Percentiles rank a stretch among this genome's conserved stretches.
These are phyloP conservation scores for Chytriomyces confervae DNA, from an alignment of 192 early-diverging fungal species.

Conservation along the genomic window DNA sequence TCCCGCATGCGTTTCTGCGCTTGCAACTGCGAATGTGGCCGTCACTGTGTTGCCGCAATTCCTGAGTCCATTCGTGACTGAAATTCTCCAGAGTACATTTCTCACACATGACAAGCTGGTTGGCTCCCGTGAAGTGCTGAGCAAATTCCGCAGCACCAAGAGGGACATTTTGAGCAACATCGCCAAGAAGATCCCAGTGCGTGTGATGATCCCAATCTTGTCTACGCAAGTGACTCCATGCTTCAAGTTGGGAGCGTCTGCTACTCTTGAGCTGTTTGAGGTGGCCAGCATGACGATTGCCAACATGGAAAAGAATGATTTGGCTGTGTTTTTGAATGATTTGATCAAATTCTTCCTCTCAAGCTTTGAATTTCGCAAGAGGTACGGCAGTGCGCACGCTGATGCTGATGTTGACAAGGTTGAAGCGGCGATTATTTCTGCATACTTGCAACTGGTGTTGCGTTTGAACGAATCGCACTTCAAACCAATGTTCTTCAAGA, in stretches of 20 bases:
- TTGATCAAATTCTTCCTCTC: constrained; percentile 88
- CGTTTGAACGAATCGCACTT: constrained; percentile 95
- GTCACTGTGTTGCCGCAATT: constrained; percentile 75
- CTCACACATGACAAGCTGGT: constrained; percentile 50
- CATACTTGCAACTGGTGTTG: constrained; percentile 83
- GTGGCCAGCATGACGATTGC: constrained; percentile 71
- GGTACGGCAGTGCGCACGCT: constrained; percentile 29
- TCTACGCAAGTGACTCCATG: constrained; percentile 55
- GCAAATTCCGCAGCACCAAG: constrained; percentile 26
- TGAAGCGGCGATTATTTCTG: constrained; percentile 72
- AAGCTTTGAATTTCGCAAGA: constrained; percentile 51
- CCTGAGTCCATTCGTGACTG: constrained; percentile 71
- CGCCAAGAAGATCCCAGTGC: constrained; percentile 64
- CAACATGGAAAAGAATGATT: constrained; percentile 65
- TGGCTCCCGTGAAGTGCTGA: constrained; percentile 35
- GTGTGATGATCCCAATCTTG: constrained; percentile 68
- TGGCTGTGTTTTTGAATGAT: constrained; percentile 76
- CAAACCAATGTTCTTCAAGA: constrained; percentile 89
- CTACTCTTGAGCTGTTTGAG: constrained; percentile 68
- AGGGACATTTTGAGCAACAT: constrained; percentile 56
- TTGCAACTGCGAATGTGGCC: constrained; percentile 58
- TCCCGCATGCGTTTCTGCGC: constrained; percentile 45
- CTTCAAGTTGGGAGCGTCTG: constrained; percentile 41
- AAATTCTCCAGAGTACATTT: constrained; percentile 62
- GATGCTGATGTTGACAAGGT: constrained; percentile 33